These are phyloP conservation scores for Danielozyma ontarioensis DNA, from an alignment of 805 yeast genomes.

Conservation along the genomic window DNA sequence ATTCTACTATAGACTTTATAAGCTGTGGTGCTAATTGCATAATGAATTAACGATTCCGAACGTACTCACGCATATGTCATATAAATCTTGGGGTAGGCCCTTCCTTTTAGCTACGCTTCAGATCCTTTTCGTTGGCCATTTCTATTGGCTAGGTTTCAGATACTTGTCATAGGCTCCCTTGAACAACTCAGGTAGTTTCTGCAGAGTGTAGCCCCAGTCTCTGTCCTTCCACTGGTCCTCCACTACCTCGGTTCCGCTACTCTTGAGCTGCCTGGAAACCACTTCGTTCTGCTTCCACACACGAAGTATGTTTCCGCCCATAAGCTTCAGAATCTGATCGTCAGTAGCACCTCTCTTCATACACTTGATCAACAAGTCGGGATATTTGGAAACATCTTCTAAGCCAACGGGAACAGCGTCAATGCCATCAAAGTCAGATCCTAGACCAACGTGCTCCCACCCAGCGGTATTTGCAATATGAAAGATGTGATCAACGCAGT, in stretches of 20 bases:
- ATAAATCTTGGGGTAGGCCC: too few relatives aligned
- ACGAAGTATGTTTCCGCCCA: conserved; percentile 43
- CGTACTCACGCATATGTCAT: too few relatives aligned
- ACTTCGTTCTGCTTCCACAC: conserved; percentile 43
- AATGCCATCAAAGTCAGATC: conserved; percentile 52
- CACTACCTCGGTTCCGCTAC: conserved; percentile 13
- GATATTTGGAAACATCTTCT: conserved; percentile 54
- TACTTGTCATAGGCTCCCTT: background rate
- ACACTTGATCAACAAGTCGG: conserved; percentile 33
- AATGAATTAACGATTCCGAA: background rate
- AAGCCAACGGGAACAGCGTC: conserved; percentile 44
- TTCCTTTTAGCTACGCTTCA: too few relatives aligned
- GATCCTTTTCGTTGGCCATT: too few relatives aligned
- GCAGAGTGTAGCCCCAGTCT: conserved; percentile 25
- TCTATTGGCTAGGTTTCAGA: too few relatives aligned
- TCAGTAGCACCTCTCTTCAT: conserved; percentile 38
- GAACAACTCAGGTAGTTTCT: background rate
- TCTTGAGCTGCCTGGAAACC: conserved; percentile 15
- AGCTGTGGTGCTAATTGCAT: conserved; percentile 25
- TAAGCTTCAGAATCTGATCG: conserved; percentile 36
- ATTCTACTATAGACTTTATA: conserved; percentile 20
- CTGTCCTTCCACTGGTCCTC: conserved; percentile 41
- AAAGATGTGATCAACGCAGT: conserved; percentile 42
- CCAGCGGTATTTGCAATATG: conserved; percentile 41
- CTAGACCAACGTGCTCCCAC: conserved; percentile 49